Evolutionary conservation across 2,329 filamentous ascomycete genomes (phyloP).

Genomic region (Fusarium drepaniforme): DNA sequence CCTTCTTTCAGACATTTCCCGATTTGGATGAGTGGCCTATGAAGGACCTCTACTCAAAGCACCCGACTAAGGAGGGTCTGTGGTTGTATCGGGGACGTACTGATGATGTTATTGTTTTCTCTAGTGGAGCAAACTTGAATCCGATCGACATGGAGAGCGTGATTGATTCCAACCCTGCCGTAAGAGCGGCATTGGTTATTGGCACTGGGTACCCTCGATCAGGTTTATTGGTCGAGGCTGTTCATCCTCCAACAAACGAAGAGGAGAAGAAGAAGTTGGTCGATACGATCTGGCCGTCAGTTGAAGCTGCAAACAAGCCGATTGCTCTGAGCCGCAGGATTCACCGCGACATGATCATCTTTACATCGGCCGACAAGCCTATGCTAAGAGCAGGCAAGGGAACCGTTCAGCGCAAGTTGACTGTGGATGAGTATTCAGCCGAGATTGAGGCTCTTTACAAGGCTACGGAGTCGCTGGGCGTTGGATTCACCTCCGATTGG

Average conservation of each 20-base stretch:
- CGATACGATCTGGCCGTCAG: constrained; percentile 56
- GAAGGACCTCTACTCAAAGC: constrained; percentile 57
- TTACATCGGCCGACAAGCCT: constrained; percentile 55
- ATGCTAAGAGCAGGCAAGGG: constrained; percentile 60
- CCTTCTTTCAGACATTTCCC: constrained; percentile 57
- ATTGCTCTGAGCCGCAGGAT: constrained; percentile 59
- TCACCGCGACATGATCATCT: constrained; percentile 51
- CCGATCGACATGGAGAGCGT: constrained; percentile 52
- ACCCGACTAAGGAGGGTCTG: constrained; percentile 47
- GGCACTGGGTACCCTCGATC: constrained; percentile 47
- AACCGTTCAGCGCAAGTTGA: constrained; percentile 51
- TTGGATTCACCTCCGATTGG: background rate
- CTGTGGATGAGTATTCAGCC: constrained; percentile 13
- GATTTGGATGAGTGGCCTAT: constrained; percentile 55
- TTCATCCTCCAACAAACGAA: background rate
- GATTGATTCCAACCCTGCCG: constrained; percentile 43
- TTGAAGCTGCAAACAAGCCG: constrained; percentile 57
- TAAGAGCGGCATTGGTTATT: constrained; percentile 50
- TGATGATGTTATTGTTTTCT: constrained; percentile 57
- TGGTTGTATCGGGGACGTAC: constrained; percentile 53
- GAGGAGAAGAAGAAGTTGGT: constrained; percentile 45
- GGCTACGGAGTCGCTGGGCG: background rate
- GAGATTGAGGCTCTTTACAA: constrained; percentile 22
- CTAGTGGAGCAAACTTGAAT: constrained; percentile 57
- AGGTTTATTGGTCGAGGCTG: constrained; percentile 41